Evolutionary conservation across 805 yeast species (phyloP).

Genomic region (Torulaspora gathmanii): DNA sequence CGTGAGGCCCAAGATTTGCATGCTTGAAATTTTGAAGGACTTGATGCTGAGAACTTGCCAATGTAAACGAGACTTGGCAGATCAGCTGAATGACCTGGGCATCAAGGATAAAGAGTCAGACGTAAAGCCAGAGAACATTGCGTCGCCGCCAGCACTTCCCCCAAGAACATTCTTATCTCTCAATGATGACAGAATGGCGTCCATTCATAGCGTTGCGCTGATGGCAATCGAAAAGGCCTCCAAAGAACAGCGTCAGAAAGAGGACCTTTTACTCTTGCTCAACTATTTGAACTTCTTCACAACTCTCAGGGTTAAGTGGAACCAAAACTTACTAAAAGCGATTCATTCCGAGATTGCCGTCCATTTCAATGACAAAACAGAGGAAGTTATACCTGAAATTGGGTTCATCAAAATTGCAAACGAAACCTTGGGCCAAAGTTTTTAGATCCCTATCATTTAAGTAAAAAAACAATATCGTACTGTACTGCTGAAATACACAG

Average conservation of each 20-base stretch:
- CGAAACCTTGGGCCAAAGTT: constrained; percentile 18
- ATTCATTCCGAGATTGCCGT: constrained; percentile 33
- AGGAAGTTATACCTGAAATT: constrained; percentile 22
- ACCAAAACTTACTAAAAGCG: constrained; percentile 27
- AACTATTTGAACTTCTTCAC: constrained; percentile 54
- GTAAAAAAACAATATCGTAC: neutral
- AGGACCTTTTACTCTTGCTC: constrained; percentile 35
- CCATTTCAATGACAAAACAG: constrained; percentile 21
- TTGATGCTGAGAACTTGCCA: constrained; percentile 42
- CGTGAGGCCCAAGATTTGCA: constrained; percentile 52
- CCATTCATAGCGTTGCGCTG: constrained; percentile 34
- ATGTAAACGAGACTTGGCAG: constrained; percentile 7
- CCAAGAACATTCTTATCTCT: constrained; percentile 38
- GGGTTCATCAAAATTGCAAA: constrained; percentile 31
- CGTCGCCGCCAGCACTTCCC: constrained; percentile 18
- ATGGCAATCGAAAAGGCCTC: constrained; percentile 24
- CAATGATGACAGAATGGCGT: constrained; percentile 38
- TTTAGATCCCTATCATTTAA: neutral
- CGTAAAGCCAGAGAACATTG: neutral
- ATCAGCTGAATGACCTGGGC: constrained; percentile 7
- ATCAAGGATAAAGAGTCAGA: constrained; percentile 1
- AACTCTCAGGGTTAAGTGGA: constrained; percentile 36
- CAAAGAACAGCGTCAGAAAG: constrained; percentile 12
- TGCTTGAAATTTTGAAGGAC: constrained; percentile 66
- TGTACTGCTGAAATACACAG: neutral